Conservation (phyloP, 1,139 yeast genomes). For the Geotrichum carabidarum region DNA sequence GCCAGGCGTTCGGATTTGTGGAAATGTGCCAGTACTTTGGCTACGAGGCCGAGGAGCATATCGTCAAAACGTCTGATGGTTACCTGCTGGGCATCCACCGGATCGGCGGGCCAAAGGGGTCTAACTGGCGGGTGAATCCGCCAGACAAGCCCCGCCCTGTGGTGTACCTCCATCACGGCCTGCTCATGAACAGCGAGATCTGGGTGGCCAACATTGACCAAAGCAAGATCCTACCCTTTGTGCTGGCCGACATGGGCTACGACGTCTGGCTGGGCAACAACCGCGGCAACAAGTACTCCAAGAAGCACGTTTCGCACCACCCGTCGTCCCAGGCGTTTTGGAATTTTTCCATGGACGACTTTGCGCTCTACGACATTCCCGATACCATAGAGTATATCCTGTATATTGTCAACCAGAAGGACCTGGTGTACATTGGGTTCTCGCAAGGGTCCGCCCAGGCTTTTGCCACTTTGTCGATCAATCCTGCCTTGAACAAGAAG, state of each 20-base stretch:
- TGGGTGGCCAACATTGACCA: slow-evolving; percentile 69
- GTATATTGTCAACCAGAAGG: slow-evolving; percentile 40
- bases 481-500: slow-evolving; percentile 61
- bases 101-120: slow-evolving; percentile 43
- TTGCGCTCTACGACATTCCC: slow-evolving; percentile 79
- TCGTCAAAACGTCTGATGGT: slow-evolving; percentile 56
- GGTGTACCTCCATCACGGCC: slow-evolving; percentile 84
- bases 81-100: slow-evolving; percentile 53
- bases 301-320: slow-evolving; percentile 44
- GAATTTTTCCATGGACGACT: slow-evolving; percentile 83
- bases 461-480: slow-evolving; percentile 72
- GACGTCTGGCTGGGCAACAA: slow-evolving; percentile 92
- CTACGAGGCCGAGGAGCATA: slow-evolving; percentile 65
- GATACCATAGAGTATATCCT: slow-evolving; percentile 62
- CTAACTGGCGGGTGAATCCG: slow-evolving; percentile 35
- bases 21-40: slow-evolving; percentile 62
- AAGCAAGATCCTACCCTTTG: slow-evolving; percentile 64
- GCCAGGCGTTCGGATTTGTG: slow-evolving; percentile 46
- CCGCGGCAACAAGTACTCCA: slow-evolving; percentile 81
- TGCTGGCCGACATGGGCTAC: slow-evolving; percentile 71
- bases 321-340: slow-evolving; percentile 56
- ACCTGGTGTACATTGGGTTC: slow-evolving; percentile 71
- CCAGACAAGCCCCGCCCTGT: slow-evolving; percentile 39
- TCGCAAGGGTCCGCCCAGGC: slow-evolving; percentile 92
- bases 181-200: slow-evolving; percentile 84